These are phyloP conservation scores for Tulasnella sp. DNA, from an alignment of 768 basidiomycete species.

Conservation along the genomic window DNA sequence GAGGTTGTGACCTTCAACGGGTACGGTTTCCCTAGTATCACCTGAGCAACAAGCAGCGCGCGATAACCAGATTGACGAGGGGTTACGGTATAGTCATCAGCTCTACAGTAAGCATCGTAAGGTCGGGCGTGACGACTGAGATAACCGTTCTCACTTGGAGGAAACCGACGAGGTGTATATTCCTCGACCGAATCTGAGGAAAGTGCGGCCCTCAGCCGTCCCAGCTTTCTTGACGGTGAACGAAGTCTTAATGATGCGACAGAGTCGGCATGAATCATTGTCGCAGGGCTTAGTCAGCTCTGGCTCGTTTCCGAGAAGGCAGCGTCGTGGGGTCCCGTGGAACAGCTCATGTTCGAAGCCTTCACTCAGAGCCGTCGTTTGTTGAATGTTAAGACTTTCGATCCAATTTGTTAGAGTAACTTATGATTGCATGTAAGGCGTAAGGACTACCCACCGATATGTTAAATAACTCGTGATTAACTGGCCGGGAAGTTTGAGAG, in stretches of 20 bases:
- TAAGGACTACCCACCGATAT: background rate
- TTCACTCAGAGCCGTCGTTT: background rate
- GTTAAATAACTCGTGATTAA: background rate
- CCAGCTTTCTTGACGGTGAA: background rate
- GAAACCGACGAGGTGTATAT: constrained; percentile 8
- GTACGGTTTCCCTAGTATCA: background rate
- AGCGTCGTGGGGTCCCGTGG: constrained; percentile 5
- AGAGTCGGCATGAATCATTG: background rate
- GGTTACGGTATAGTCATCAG: background rate
- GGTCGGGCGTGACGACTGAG: background rate
- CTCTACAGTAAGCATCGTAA: background rate
- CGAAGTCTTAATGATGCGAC: background rate
- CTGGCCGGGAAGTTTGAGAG: background rate
- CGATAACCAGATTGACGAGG: background rate
- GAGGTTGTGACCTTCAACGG: background rate
- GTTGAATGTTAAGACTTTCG: background rate
- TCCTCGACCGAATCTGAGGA: background rate
- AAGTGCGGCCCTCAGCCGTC: background rate
- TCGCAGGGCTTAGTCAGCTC: background rate
- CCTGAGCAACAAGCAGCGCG: background rate
- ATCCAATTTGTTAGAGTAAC: background rate
- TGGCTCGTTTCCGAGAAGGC: background rate
- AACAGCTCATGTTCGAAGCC: background rate
- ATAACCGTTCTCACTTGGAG: background rate
- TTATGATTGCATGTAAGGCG: background rate